These are phyloP conservation scores for Fusarium sp. DNA, from an alignment of 2,329 filamentous ascomycete species.

Conservation along the genomic window DNA sequence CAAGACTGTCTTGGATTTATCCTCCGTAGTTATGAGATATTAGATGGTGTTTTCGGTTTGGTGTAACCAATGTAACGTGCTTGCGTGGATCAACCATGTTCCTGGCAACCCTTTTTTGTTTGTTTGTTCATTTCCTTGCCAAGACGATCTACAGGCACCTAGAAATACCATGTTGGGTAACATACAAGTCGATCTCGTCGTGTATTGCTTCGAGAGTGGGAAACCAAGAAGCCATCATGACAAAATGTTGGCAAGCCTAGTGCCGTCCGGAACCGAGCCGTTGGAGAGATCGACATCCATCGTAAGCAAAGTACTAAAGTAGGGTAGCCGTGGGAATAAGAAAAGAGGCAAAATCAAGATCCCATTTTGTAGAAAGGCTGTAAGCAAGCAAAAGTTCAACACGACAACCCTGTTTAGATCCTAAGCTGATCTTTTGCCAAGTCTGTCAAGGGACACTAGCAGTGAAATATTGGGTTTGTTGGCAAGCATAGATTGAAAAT, in stretches of 20 bases:
- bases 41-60: conserved; percentile 12
- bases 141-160: conserved; percentile 43
- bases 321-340: background rate
- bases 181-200: conserved; percentile 12
- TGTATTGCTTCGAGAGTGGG: conserved; percentile 10
- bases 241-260: background rate
- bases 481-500: conserved; percentile 17
- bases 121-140: conserved; percentile 24
- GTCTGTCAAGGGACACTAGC: conserved; percentile 17
- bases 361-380: background rate
- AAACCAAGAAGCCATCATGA: conserved; percentile 1
- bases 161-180: conserved; percentile 14
- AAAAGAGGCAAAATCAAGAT: conserved; percentile 16
- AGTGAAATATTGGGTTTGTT: conserved; percentile 31
- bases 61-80: conserved; percentile 28
- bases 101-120: conserved; percentile 7
- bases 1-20: conserved; percentile 33
- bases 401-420: conserved; percentile 14
- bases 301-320: background rate
- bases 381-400: conserved; percentile 15
- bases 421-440: conserved; percentile 6
- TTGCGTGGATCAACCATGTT: conserved; percentile 14
- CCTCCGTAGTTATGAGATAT: conserved; percentile 13
- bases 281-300: conserved; percentile 12
- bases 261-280: conserved; percentile 5